Percentiles rank a stretch among this genome's conserved stretches.
phyloP scores from a whole-genome alignment of 2,329 filamentous ascomycete genomes.

The Metarhizium guizhouense region DNA sequence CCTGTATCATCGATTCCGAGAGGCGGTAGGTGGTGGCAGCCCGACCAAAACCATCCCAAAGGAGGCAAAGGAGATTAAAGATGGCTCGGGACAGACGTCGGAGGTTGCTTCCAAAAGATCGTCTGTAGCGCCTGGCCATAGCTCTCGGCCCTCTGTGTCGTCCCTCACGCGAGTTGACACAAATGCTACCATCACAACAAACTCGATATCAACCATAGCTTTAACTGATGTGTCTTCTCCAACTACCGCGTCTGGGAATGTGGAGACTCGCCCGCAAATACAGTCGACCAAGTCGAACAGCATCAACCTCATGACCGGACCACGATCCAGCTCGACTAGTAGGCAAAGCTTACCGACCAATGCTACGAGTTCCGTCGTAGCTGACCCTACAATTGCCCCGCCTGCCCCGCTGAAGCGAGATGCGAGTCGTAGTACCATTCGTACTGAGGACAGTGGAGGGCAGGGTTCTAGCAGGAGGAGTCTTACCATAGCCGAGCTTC shows the following conservation, averaged over 20 bases:
- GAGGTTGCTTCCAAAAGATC: constrained; percentile 33
- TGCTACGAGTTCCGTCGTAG: constrained; percentile 30
- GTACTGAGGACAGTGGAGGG: constrained; percentile 33
- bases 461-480: constrained; percentile 30
- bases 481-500: constrained; percentile 33
- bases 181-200: constrained; percentile 18
- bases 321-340: constrained; percentile 32
- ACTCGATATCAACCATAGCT: constrained; percentile 20
- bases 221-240: constrained; percentile 29
- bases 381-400: constrained; percentile 36
- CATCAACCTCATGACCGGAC: constrained; percentile 34
- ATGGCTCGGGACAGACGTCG: constrained; percentile 20
- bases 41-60: constrained; percentile 26
- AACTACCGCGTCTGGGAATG: constrained; percentile 19
- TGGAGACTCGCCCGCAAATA: constrained; percentile 32
- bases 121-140: constrained; percentile 28
- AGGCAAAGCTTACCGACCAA: constrained; percentile 33
- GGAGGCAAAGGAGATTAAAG: constrained; percentile 20
- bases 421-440: constrained; percentile 30
- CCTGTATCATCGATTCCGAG: constrained; percentile 76
- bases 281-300: constrained; percentile 40
- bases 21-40: constrained; percentile 66
- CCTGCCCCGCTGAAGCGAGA: constrained; percentile 44
- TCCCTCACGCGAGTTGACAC: constrained; percentile 34
- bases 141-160: constrained; percentile 31